Evolutionary conservation across 2,329 filamentous ascomycete species (phyloP), one percentile per base, ranked within the genome.

Genomic region (Parastagonospora avenae): DNA sequence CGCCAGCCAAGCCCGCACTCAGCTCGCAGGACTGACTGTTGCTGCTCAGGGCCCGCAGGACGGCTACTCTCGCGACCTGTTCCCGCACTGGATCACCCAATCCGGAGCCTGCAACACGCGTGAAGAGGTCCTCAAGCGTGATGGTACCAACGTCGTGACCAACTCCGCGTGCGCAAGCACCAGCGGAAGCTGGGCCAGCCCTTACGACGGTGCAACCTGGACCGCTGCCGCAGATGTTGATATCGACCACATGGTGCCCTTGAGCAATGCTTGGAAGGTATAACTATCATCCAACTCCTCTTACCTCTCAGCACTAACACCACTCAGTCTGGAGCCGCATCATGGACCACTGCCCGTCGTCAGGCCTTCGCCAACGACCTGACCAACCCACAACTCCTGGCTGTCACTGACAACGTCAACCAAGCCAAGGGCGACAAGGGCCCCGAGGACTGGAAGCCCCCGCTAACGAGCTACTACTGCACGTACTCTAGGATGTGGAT

Each of bases 201-300:
- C 88, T 0, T 94, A 89, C 68, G 90, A 93, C 64, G 89, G 89
- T 12, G 86, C 77, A 0, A 85, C 79, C 1, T 91, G 88, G 87
- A 87, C 84, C 0, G 76, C 78, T 0, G 83, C 89, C 1, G 82
- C 79, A 14, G 88, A 92, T 61, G 72, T 94, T 1, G 89, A 93
- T 61, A 93, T 94, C 52, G 91, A 94, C 71, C 91, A 94, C 70
- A 80, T 94, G 75, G 89, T 95, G 2, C 90, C 91, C 1, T 72
- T 95, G 54, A 87, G 87, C 68, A 91, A 92, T 66, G 89, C 90
- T 4, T 93, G 89, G 90, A 85, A 88, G 54, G 83, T 86, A 60
- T 64, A 79, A 42, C 40, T 19, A 9, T 24, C 30, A 19, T 9
- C 33, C 32, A n/a, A 4, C 12, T 30, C 27, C 28, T 31, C 9